Percentiles rank a stretch among this genome's conserved stretches.
Conservation (phyloP, 164 flowering plant genomes). For the Vitis cinerea region DNA sequence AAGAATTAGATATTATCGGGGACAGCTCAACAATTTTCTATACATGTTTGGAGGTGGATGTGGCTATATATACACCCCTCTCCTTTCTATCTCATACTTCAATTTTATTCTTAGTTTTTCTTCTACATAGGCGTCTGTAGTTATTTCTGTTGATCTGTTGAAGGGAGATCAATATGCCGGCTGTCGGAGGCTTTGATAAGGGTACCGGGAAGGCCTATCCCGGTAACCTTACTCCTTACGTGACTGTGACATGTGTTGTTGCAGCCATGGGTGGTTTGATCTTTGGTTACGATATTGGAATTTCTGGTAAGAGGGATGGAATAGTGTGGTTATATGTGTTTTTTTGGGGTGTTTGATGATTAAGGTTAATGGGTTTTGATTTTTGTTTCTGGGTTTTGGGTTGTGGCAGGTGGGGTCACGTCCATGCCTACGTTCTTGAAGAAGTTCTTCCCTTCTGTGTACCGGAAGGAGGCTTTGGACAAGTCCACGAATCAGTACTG, state of each 20-base stretch:
- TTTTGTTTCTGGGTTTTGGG: neutral
- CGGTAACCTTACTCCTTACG: constrained; percentile 52
- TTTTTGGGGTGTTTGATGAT: neutral
- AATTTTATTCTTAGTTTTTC: neutral
- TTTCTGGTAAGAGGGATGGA: constrained; percentile 47
- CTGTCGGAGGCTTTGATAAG: constrained; percentile 33
- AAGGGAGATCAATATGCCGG: constrained; percentile 38
- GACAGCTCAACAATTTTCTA: no score
- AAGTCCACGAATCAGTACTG: constrained; percentile 60
- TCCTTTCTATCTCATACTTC: no score
- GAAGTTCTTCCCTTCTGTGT: constrained; percentile 63
- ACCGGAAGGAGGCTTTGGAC: constrained; percentile 31
- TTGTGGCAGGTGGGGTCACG: constrained; percentile 62
- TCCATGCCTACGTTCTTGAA: constrained; percentile 54
- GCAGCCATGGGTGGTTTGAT: constrained; percentile 79
- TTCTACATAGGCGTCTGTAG: neutral
- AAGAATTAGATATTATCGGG: no score
- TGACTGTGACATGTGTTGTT: constrained; percentile 48
- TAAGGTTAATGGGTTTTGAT: neutral
- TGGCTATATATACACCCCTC: no score
- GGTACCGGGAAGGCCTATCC: constrained; percentile 43
- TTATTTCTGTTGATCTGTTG: neutral
- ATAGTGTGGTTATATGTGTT: neutral
- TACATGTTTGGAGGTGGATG: no score
- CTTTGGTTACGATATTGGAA: constrained; percentile 81